Evolutionary conservation across 2,329 filamentous ascomycete genomes (phyloP).

Genomic region (Stromatinia cepivora): DNA sequence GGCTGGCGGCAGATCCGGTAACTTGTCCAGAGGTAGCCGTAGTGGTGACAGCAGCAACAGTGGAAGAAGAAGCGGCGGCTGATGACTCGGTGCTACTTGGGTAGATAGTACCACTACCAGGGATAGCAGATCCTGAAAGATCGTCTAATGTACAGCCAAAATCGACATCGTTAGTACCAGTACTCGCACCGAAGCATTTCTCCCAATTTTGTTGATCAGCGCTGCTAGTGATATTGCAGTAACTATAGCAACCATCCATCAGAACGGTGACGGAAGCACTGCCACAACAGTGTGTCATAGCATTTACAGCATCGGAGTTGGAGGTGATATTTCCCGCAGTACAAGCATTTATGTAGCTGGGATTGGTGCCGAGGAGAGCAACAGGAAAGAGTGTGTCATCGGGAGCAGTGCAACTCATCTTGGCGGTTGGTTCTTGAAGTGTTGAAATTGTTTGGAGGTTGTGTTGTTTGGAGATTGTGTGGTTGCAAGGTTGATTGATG

Average conservation of each 20-base stretch:
- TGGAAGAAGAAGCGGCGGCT: neutral
- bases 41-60: neutral
- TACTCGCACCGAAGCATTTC: neutral
- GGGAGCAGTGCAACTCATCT: slow-evolving; percentile 10
- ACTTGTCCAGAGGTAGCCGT: neutral
- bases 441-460: slow-evolving; percentile 3
- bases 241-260: slow-evolving; percentile 20
- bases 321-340: slow-evolving; percentile 20
- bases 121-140: neutral
- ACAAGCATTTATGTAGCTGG: slow-evolving; percentile 13
- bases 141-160: slow-evolving; percentile 10
- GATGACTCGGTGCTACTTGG: slow-evolving; percentile 7
- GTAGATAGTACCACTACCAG: slow-evolving; percentile 16
- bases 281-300: slow-evolving; percentile 17
- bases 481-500: neutral
- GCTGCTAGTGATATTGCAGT: slow-evolving; percentile 21
- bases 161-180: slow-evolving; percentile 1
- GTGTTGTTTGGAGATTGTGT: neutral
- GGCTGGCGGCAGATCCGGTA: neutral
- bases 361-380: neutral
- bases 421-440: neutral
- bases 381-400: neutral
- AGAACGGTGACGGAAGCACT: slow-evolving; percentile 2
- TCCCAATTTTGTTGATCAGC: slow-evolving; percentile 13
- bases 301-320: slow-evolving; percentile 6